These are phyloP conservation scores for Thymus quinquecostatus DNA, from an alignment of 257 asterid species.

Conservation along the genomic window DNA sequence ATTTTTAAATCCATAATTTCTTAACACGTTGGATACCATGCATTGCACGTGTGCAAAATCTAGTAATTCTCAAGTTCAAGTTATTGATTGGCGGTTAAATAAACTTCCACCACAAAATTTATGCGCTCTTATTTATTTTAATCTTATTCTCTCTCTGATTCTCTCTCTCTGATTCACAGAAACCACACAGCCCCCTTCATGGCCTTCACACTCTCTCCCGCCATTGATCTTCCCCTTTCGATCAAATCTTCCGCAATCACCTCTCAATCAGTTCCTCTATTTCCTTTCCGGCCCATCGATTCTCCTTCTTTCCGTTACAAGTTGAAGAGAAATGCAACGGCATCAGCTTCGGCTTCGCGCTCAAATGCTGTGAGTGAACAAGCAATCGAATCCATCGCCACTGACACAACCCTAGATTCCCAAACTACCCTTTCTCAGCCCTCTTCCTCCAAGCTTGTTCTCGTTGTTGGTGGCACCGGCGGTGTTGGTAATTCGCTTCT, in stretches of 20 bases:
- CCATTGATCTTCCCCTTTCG: conserved; percentile 43
- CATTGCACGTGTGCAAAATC: no score
- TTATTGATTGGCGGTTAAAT: neutral
- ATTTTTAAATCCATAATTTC: no score
- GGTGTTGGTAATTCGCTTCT: conserved; percentile 72
- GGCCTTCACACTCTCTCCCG: conserved; percentile 58
- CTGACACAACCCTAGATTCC: conserved; percentile 41
- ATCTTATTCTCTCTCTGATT: neutral
- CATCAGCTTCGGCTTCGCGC: conserved; percentile 34
- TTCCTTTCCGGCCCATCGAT: conserved; percentile 32
- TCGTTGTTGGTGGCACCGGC: conserved; percentile 95
- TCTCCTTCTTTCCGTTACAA: conserved; percentile 29
- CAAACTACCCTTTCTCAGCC: conserved; percentile 25
- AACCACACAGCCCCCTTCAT: conserved; percentile 29
- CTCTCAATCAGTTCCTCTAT: conserved; percentile 30
- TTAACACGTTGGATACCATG: no score
- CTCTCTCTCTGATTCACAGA: neutral
- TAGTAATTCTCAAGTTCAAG: no score
- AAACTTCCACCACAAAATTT: conserved; percentile 28
- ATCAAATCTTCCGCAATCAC: conserved; percentile 4
- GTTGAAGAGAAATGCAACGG: conserved; percentile 26
- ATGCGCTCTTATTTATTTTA: neutral
- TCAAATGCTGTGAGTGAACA: conserved; percentile 41
- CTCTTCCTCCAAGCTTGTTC: conserved; percentile 73
- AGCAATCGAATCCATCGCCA: conserved; percentile 1